Base-by-base conservation (phyloP, 2,329 filamentous ascomycete genomes). In the Colletotrichum destructivum region DNA sequence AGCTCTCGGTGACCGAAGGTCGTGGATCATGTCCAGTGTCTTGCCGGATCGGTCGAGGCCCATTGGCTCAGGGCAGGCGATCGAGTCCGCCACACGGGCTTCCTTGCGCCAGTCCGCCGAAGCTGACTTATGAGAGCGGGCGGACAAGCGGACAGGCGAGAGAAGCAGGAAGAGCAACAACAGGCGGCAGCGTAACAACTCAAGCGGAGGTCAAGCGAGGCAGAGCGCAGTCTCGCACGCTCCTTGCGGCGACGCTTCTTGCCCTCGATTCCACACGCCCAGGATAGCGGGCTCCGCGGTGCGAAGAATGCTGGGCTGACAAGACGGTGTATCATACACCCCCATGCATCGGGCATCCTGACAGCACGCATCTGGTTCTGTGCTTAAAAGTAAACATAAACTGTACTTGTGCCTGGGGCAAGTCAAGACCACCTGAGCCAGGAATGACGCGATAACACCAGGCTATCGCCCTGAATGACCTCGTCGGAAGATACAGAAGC, bases 1-100 rank as follows among this genome's bases (percentile, higher is more conserved):
- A 75, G 75, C 73, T 75, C 77, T 85, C 84, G 84, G 84, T 82
- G 76, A 84, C 84, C 84, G 84, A 85, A 84, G 78, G 76, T 79
- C 77, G 78, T 80, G 78, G 77, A 73, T 74, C 77, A 81, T 80
- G 77, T 78, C 78, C 79, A 78, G 77, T 74, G 79, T 75, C 76
- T 79, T 82, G 77, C 81, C 80, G 77, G 73, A 80, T 81, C 78
- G 74, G 80, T 80, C 57, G 64, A 65, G 69, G 13, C 59, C 66
- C 68, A 72, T 74, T 72, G 72, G 72, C 59, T 72, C 65, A 69
- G 65, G 69, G 51, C 65, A 72, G 51, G 44, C 66, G 73, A 68
- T 71, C 62, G 63, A 61, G 61, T 57, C 64, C 47, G 67, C 67
- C 71, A 71, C 71, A 73, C 69, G 64, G 70, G 65, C 69, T 63